Evolutionary conservation across 306 rosid species (phyloP), one percentile per base, ranked within the genome.

Genomic region (Luffa aegyptiaca): DNA sequence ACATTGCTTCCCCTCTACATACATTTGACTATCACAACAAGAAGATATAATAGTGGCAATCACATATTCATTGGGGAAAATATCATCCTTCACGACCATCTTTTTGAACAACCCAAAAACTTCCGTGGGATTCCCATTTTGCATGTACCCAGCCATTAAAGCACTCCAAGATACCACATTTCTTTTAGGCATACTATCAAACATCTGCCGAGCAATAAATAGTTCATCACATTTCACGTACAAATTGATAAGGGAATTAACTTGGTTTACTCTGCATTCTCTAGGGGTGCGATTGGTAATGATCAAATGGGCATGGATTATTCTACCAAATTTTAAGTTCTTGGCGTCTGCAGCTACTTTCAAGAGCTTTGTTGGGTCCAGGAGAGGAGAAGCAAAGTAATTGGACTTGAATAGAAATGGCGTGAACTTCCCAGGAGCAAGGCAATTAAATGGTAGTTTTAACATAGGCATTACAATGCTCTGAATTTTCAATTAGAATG

Each of bases 91-190:
- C 20, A 51, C 31, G 4, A 51, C 4, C 82, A 66, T 79, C n/a
- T 16, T 55, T 79, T 65, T 79, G 8, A 79, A 37, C 63, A 79
- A 8, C 61, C 37, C 20, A 18, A 79, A 36, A 48, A 79, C 82
- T 65, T 65, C 76, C 18, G 35, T 35, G 35, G 76, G 48, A 37
- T 16, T 65, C 36, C 76, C 76, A 65, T 45, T 31, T 48, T 79
- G 48, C 82, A 65, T 64, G 33, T 79, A 79, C 39, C 82, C 82
- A 20, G 82, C 75, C 82, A 79, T 79, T 61, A 79, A 79, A 65
- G 82, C 49, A 5, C 82, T 49, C 82, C 82, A 79, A 64, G 82
- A 79, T 5, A 79, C 76, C 7, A 79, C 64, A 79, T 79, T 79
- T 65, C 82, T 49, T n/a, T 39, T 66, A 5, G 75, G 46, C 82